Percentiles rank a stretch among this genome's conserved stretches.
phyloP scores from a whole-genome alignment of 1,139 yeast genomes.

The Lodderomyces pseudojiufengensis region DNA sequence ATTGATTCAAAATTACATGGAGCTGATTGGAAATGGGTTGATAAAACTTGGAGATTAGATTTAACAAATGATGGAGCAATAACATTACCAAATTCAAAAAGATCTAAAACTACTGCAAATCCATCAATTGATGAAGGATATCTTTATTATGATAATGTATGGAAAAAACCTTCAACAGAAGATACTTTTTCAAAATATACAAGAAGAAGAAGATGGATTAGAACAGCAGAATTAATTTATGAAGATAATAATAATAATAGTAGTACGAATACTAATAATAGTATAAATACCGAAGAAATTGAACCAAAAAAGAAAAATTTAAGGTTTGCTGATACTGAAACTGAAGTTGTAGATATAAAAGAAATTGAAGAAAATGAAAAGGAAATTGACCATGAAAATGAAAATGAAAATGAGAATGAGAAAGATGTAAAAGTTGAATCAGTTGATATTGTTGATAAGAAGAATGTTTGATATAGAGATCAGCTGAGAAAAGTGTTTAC shows the following conservation, averaged over 20 bases:
- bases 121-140: slow-evolving; percentile 83
- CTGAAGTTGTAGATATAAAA: slow-evolving; percentile 14
- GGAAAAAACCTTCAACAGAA: slow-evolving; percentile 89
- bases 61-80: slow-evolving; percentile 84
- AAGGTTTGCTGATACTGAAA: slow-evolving; percentile 33
- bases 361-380: slow-evolving; percentile 4
- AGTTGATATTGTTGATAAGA: slow-evolving; percentile 8
- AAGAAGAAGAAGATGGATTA: slow-evolving; percentile 90
- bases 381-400: background rate
- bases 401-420: background rate
- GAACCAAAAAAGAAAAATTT: slow-evolving; percentile 28
- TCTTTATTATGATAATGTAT: slow-evolving; percentile 84
- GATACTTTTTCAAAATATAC: slow-evolving; percentile 90
- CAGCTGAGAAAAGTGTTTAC: too few relatives aligned
- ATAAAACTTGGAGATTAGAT: slow-evolving; percentile 86
- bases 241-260: slow-evolving; percentile 15
- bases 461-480: slow-evolving; percentile 11
- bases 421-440: slow-evolving; percentile 1
- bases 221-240: slow-evolving; percentile 83
- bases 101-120: slow-evolving; percentile 68
- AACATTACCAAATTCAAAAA: slow-evolving; percentile 59
- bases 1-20: slow-evolving; percentile 34
- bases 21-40: slow-evolving; percentile 93
- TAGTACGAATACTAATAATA: slow-evolving; percentile 8
- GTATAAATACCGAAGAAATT: slow-evolving; percentile 5